Evolutionary conservation across 2,329 filamentous ascomycete genomes (phyloP), one percentile per base, ranked within the genome.

Genomic region (Fusarium sp.): DNA sequence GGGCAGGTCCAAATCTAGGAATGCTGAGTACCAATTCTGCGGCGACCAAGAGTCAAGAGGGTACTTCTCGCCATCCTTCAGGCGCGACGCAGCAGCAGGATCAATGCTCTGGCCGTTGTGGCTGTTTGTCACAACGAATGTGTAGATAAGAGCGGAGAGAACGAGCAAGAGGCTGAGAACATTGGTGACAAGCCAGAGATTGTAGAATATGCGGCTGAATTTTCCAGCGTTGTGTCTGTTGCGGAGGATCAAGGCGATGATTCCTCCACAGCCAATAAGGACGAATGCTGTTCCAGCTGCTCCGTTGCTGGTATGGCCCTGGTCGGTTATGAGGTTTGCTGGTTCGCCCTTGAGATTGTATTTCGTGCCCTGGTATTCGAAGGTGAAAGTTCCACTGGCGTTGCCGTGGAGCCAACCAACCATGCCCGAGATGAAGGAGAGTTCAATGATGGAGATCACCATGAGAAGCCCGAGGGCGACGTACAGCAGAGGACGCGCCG

Each of bases 271-370:
- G n/a, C 73, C 73, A 24, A 75, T 49, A 26, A 73, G 61, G 20
- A 75, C 30, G 5, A 75, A 73, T 17, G 70, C 73, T 15, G 73
- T 75, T 26, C 73, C 73, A 1, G 73, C 68, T 6, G 73, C 73
- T 4, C 73, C 73, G 48, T 75, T 75, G 62, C 67, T 72, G 17
- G 72, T 74, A 36, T 75, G 73, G 1, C 73, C 73, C 8, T 75
- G 73, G 3, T 75, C 71, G 20, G 56, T 20, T n/a, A 75, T 56
- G 8, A 75, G 23, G 21, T 74, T 72, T 17, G 61, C 66, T 4
- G 73, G 73, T 7, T 69, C 59, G 14, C 72, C 71, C 12, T 58
- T 64, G 6, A 75, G 39, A 2, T 62, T 6, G 19, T 59, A 44
- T 12, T 32, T 55, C 8, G 67, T 56, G 7, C 54, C 62, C 23